Evolutionary conservation across 2,329 filamentous ascomycete genomes (phyloP).

Genomic region (Phialophora chinensis): DNA sequence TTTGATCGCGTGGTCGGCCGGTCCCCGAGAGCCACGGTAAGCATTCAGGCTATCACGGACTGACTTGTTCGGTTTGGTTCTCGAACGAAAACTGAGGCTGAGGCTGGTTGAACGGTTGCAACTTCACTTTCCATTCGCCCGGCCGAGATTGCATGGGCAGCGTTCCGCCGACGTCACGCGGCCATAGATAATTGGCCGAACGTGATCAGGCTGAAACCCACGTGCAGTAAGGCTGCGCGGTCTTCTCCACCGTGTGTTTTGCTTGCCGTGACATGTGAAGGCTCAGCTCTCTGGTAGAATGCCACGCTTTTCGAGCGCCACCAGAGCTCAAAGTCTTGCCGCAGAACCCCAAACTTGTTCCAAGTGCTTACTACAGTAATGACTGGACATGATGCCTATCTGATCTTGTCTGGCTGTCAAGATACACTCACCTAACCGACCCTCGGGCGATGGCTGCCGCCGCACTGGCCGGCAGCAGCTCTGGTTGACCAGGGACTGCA

Average conservation of each 20-base stretch:
- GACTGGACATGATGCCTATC: background rate
- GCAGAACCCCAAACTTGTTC: background rate
- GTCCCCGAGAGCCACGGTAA: background rate
- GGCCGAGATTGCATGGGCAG: conserved; percentile 17
- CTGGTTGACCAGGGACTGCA: background rate
- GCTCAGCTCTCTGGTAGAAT: too few relatives aligned
- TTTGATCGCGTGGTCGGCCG: conserved; percentile 5
- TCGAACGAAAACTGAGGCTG: conserved; percentile 7
- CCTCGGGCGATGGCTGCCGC: background rate
- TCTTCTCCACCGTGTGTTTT: background rate
- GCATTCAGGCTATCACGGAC: background rate
- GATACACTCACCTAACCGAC: background rate
- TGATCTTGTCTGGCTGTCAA: background rate
- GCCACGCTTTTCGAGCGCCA: background rate
- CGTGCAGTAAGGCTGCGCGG: conserved; percentile 13
- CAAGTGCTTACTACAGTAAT: background rate
- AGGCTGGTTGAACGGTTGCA: conserved; percentile 14
- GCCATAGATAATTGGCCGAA: conserved; percentile 4
- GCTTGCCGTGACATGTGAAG: background rate
- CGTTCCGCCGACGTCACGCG: background rate
- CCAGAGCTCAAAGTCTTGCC: background rate
- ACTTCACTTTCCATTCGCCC: conserved; percentile 30
- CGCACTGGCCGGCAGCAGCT: background rate
- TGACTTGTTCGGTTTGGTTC: conserved; percentile 4
- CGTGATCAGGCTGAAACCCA: conserved; percentile 15